These are phyloP conservation scores for Pyracantha coccinea DNA, from an alignment of 331 rosid genomes.

Conservation along the genomic window DNA sequence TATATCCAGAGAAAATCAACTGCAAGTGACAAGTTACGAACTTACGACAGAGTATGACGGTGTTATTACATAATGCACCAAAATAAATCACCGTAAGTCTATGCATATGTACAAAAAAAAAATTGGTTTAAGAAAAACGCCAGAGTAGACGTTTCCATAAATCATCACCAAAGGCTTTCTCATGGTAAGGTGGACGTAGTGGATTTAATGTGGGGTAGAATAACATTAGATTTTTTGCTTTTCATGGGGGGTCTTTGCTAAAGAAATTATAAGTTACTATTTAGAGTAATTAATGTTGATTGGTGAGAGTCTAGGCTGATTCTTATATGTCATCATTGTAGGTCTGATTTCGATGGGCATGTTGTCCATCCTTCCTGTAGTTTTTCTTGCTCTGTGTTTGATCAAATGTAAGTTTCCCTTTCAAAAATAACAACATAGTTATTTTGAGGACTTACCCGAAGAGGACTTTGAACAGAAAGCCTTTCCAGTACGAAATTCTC, in stretches of 20 bases:
- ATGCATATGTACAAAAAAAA: background rate
- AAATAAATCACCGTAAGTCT: background rate
- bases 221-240: background rate
- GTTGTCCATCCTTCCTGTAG: background rate
- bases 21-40: background rate
- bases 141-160: background rate
- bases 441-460: conserved; percentile 61
- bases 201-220: background rate
- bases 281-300: background rate
- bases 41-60: background rate
- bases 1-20: background rate
- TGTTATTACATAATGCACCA: background rate
- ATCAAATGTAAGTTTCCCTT: background rate
- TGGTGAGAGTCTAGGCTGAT: background rate
- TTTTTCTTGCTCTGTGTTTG: background rate
- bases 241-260: background rate
- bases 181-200: background rate
- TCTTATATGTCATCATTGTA: background rate
- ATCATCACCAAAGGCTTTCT: background rate
- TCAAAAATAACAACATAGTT: background rate
- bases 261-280: background rate
- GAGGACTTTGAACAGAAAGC: conserved; percentile 91
- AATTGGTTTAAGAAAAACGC: background rate
- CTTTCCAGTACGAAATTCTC: conserved; percentile 96
- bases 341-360: background rate